These are phyloP conservation scores for Globisporangium viniferum DNA, from an alignment of 352 stramenopile genomes.

Conservation along the genomic window DNA sequence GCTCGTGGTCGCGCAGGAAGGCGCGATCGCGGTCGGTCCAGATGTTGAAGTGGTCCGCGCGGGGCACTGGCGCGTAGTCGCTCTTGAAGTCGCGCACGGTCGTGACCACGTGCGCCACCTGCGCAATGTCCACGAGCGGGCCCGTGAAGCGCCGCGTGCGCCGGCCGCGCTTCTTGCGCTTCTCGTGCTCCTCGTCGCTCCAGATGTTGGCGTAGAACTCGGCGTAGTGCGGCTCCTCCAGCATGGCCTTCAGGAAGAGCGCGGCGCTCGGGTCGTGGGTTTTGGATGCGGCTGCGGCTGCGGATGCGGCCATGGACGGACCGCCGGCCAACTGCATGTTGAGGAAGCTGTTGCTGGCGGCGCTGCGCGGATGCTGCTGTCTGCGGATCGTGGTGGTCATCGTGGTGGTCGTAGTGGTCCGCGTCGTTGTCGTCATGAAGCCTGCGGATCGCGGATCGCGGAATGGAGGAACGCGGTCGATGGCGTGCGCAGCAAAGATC, in stretches of 20 bases:
- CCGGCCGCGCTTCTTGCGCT: conserved; percentile 35
- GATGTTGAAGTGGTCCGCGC: conserved; percentile 42
- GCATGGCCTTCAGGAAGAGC: conserved; percentile 20
- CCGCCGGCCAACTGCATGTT: background rate
- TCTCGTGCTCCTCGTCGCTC: conserved; percentile 31
- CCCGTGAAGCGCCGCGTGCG: conserved; percentile 13
- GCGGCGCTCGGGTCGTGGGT: background rate
- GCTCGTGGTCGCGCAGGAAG: conserved; percentile 13
- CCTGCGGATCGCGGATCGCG: conserved; percentile 32
- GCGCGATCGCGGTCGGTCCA: conserved; percentile 38
- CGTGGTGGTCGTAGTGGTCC: conserved; percentile 23
- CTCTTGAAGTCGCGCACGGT: conserved; percentile 64
- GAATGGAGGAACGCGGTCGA: conserved; percentile 7
- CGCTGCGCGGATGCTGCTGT: background rate
- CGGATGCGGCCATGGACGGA: background rate
- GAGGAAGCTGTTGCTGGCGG: background rate
- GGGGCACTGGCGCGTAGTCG: conserved; percentile 44
- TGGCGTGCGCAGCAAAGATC: background rate
- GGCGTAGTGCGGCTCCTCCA: conserved; percentile 35
- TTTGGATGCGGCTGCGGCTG: background rate
- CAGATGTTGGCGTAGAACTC: conserved; percentile 71
- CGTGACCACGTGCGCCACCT: conserved; percentile 71
- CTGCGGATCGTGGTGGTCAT: conserved; percentile 20
- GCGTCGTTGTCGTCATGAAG: conserved; percentile 21
- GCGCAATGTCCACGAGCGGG: conserved; percentile 58